Conservation (phyloP, 2,329 filamentous ascomycete genomes). For the Hypoxylon sp. region DNA sequence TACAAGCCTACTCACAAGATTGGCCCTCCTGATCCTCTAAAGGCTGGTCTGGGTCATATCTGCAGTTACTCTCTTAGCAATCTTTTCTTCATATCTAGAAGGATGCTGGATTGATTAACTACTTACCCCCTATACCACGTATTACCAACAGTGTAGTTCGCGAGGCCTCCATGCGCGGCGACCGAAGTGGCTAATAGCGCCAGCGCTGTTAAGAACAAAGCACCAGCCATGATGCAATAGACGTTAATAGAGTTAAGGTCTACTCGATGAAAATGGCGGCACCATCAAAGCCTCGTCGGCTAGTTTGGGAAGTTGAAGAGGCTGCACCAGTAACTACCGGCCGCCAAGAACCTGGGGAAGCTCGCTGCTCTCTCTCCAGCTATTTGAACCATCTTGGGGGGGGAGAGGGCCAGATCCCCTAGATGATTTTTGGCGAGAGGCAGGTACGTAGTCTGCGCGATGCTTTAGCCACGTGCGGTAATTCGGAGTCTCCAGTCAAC, state of each 20-base stretch:
- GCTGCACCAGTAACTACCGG: constrained; percentile 34
- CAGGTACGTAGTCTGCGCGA: constrained; percentile 3
- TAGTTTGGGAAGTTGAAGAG: background rate
- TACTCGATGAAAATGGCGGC: constrained; percentile 3
- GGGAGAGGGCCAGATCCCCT: constrained; percentile 19
- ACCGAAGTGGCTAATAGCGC: constrained; percentile 26
- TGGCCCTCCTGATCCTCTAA: constrained; percentile 47
- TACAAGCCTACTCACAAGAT: no score
- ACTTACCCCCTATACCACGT: constrained; percentile 53
- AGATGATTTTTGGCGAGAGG: background rate
- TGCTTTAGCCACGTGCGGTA: constrained; percentile 38
- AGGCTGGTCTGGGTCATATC: constrained; percentile 48
- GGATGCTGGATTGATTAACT: background rate
- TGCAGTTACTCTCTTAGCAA: constrained; percentile 31
- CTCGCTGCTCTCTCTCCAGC: constrained; percentile 7
- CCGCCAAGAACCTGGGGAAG: constrained; percentile 36
- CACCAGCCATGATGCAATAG: constrained; percentile 13
- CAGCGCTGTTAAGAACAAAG: constrained; percentile 19
- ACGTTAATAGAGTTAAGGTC: constrained; percentile 1
- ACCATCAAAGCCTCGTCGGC: constrained; percentile 4
- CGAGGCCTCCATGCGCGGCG: constrained; percentile 50
- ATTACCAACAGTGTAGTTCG: constrained; percentile 53
- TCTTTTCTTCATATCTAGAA: background rate
- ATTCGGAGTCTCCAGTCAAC: constrained; percentile 35
- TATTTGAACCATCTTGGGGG: constrained; percentile 26